Evolutionary conservation across 2,329 filamentous ascomycete species (phyloP), one percentile per base, ranked within the genome.

Genomic region (Diaporthe sp.): DNA sequence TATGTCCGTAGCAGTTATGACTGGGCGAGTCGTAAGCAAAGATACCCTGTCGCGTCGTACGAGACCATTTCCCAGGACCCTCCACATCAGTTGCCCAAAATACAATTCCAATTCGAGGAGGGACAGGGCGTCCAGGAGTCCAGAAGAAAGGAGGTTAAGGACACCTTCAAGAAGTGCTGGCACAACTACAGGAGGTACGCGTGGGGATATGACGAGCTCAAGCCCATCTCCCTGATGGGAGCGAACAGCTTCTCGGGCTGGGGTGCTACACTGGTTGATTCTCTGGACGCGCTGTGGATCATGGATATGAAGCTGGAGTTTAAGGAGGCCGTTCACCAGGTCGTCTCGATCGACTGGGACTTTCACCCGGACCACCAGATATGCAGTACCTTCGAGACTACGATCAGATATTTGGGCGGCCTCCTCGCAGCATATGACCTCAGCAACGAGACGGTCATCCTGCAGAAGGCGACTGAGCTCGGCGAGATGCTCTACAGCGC

Each of bases 351-450:
- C 77, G 88, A 92, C 81, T 92, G 90, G 83, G 84, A 85, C 22
- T 88, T 86, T 10, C 82, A 84, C 44, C 79, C 82, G 2, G 67
- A 51, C 31, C 53, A 57, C 58, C 58, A 73, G 39, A 84, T 85
- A 25, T 88, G 92, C 78, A 91, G 88, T 72, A 78, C 90, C n/a
- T 93, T 93, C 77, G 92, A 93, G 81, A 92, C 91, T 10, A 92
- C 89, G 39, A 90, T 90, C 77, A 85, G 88, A 39, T 87, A 90
- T 77, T 83, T 90, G 0, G 89, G 89, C 53, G 89, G 88, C 0
- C 83, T 90, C 20, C 80, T 90, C 20, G 83, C 87, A 1, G 88
- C 89, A 1, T 89, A 90, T 76, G 89, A 90, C 75, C 82, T 90
- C 58, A 88, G 87, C 53, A 81, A 82, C 15, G 86, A 89, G 76